phyloP scores from a whole-genome alignment of 2,329 filamentous ascomycete genomes.

The Simplicillium aogashimaense region DNA sequence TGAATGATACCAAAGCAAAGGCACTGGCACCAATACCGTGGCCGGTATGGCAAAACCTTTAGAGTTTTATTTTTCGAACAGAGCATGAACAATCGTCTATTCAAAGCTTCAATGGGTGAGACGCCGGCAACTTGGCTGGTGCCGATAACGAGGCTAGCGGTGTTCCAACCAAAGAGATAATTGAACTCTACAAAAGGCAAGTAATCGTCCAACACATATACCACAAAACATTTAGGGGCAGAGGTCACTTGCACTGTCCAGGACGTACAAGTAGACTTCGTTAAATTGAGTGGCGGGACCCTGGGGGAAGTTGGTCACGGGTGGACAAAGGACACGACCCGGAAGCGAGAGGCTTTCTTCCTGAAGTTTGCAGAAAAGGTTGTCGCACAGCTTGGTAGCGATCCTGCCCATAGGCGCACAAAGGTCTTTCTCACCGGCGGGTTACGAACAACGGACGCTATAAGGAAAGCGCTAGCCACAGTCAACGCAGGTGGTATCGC shows the following conservation, averaged over 20 bases:
- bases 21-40: neutral
- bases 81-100: constrained; percentile 53
- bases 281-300: constrained; percentile 51
- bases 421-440: constrained; percentile 51
- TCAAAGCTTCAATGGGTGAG: constrained; percentile 61
- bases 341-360: constrained; percentile 49
- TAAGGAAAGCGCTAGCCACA: constrained; percentile 45
- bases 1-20: neutral
- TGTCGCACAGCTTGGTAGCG: constrained; percentile 19
- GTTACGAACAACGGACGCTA: constrained; percentile 41
- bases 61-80: constrained; percentile 40
- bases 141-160: constrained; percentile 38
- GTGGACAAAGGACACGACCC: constrained; percentile 42
- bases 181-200: constrained; percentile 44
- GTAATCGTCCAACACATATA: neutral
- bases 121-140: constrained; percentile 48
- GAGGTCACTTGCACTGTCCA: constrained; percentile 37
- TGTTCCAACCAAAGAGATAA: constrained; percentile 24
- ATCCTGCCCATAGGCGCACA: constrained; percentile 27
- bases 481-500: constrained; percentile 52
- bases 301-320: constrained; percentile 43
- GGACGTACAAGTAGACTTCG: constrained; percentile 40
- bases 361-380: constrained; percentile 48
- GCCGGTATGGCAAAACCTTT: constrained; percentile 33
- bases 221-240: no score